Percentiles rank a stretch among this genome's conserved stretches.
Evolutionary conservation across 176 grass and related monocot genomes (phyloP).

Genomic region (Sorghum bicolor): DNA sequence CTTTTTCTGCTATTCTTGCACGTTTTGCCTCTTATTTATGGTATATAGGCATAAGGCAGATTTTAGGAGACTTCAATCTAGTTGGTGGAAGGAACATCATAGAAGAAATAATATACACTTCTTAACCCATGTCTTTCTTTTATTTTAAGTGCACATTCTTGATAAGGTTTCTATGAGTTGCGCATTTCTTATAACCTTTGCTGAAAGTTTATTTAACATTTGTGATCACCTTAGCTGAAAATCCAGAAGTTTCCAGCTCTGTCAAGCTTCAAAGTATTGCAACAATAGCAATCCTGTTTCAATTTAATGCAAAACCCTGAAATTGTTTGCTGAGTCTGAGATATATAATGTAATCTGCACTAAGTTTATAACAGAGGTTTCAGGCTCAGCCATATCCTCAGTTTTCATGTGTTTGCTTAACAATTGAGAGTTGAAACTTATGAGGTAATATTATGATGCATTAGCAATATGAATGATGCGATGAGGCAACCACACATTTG

Average conservation of each 20-base stretch:
- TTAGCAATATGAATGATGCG: neutral
- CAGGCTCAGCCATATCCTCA: neutral
- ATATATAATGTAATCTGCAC: neutral
- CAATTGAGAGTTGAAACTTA: neutral
- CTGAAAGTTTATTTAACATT: constrained; percentile 1
- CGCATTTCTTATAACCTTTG: neutral
- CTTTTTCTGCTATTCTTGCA: neutral
- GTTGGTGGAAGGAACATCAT: neutral
- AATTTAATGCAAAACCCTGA: neutral
- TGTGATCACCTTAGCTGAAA: neutral
- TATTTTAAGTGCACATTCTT: neutral
- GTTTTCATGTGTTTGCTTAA: constrained; percentile 24
- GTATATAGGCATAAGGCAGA: neutral
- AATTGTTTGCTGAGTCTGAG: neutral
- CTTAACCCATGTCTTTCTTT: neutral
- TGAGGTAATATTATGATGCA: neutral
- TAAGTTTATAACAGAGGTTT: neutral
- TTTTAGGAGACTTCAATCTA: constrained; percentile 2
- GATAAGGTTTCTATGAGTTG: neutral
- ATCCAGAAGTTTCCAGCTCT: neutral
- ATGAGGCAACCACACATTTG: neutral
- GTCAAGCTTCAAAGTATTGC: neutral
- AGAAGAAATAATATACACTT: neutral
- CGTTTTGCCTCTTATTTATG: constrained; percentile 9
- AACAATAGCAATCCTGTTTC: neutral